Base-by-base conservation (phyloP, 2,329 filamentous ascomycete species). In the Ascochyta koolunga region DNA sequence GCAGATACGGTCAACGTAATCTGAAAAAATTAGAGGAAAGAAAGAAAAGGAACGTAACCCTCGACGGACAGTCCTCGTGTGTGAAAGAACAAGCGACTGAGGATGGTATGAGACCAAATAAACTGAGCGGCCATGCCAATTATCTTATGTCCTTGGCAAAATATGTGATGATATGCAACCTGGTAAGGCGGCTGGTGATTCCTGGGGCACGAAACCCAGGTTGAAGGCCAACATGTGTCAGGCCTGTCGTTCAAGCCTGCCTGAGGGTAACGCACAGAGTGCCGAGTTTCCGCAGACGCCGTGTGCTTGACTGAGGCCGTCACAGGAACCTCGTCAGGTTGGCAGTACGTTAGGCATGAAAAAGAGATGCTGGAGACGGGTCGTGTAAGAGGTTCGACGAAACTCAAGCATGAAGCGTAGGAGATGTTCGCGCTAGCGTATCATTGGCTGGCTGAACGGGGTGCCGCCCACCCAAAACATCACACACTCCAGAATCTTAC, bases 1-100 rank as follows among this genome's bases (percentile, higher is more conserved):
- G 56, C 64, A 75, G 71, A 75, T 65, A 76, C 73, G 73, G 67
- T 76, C 73, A 76, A 76, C 73, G 73, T 73, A 56, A 67, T 70
- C 72, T 71, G 68, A 67, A 65, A 65, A 65, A 73, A 24, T 68
- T 67, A 68, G 69, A 70, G 62, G 67, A 71, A 69, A 60, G 55
- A 63, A 61, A 60, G 68, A 63, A 74, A 76, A 76, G 70, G 73
- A 76, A 74, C 62, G 72, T 74, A 75, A 75, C 69, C 71, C 70
- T 71, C 70, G 63, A 72, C 53, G 61, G 65, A 61, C 60, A 61
- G 61, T 61, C 64, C 66, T 64, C 54, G 45, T 64, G 47, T 62
- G 61, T 59, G 58, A 58, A 58, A 58, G 58, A 63, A 66, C 53
- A 64, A 68, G 59, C 65, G 65, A 70, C 62, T 64, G 70, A 69